Evolutionary conservation across 345 rosid species (phyloP).

Genomic region (Lepidium africanum): DNA sequence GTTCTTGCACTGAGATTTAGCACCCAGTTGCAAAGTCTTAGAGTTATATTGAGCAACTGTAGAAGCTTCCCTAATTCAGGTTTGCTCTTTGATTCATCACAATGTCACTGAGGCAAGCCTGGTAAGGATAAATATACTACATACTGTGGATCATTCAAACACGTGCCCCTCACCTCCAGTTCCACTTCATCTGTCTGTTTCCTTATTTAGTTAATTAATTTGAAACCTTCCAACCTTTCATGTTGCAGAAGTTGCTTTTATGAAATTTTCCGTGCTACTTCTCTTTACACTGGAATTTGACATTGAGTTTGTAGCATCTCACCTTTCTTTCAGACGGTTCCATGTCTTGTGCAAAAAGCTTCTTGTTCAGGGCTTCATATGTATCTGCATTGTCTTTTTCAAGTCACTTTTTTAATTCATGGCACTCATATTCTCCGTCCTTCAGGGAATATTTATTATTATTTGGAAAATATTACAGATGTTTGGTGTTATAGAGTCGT

Average conservation of each 20-base stretch:
- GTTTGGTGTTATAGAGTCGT: background rate
- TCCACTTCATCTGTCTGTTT: background rate
- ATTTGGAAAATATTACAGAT: background rate
- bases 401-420: background rate
- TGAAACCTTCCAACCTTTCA: slow-evolving; percentile 9
- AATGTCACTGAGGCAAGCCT: slow-evolving; percentile 27
- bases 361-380: background rate
- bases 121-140: slow-evolving; percentile 11
- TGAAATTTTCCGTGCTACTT: background rate
- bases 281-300: background rate
- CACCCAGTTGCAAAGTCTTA: slow-evolving; percentile 26
- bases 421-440: background rate
- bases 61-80: slow-evolving; percentile 13
- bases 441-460: too few species aligned
- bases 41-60: slow-evolving; percentile 8
- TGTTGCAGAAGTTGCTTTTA: slow-evolving; percentile 5
- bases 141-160: background rate
- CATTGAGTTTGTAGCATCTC: slow-evolving; percentile 3
- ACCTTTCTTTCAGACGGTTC: background rate
- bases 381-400: background rate
- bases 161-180: background rate
- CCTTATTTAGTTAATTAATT: background rate
- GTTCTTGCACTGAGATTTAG: slow-evolving; percentile 8
- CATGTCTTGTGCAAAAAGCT: background rate
- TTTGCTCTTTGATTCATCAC: slow-evolving; percentile 23